Percentiles rank a stretch among this genome's conserved stretches.
Conservation (phyloP, 192 early-diverging fungal genomes). For the Umbelopsis isabellina region DNA sequence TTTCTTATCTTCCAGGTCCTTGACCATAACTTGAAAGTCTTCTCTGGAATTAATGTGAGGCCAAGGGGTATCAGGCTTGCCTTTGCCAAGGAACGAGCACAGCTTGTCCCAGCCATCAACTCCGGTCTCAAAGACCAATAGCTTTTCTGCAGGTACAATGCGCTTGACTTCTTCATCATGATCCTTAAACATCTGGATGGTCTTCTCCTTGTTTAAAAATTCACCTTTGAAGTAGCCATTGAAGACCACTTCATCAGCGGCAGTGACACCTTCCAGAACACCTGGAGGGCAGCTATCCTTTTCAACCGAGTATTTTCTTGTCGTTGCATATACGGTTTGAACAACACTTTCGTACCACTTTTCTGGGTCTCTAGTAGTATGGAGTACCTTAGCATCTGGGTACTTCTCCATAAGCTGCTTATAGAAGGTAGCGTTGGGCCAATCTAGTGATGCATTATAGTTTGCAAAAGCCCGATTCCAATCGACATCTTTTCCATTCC, state of each 20-base stretch:
- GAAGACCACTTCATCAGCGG: background rate
- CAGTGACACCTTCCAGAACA: background rate
- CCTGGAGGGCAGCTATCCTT: background rate
- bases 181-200: conserved; percentile 18
- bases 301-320: background rate
- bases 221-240: background rate
- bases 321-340: background rate
- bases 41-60: conserved; percentile 18
- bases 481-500: conserved; percentile 15
- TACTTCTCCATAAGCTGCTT: conserved; percentile 23
- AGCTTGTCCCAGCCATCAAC: conserved; percentile 36
- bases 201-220: conserved; percentile 3
- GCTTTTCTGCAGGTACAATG: conserved; percentile 24
- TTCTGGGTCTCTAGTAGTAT: conserved; percentile 24
- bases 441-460: conserved; percentile 27
- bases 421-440: conserved; percentile 22
- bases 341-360: conserved; percentile 25
- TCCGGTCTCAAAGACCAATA: conserved; percentile 27
- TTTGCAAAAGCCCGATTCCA: conserved; percentile 23
- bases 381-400: conserved; percentile 30
- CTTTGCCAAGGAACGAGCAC: conserved; percentile 30
- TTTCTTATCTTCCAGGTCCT: too few relatives aligned
- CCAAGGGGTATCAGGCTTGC: conserved; percentile 24
- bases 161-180: conserved; percentile 28
- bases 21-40: background rate